These are phyloP conservation scores for Coemansia sp. DNA, from an alignment of 192 early-diverging fungal species.

Conservation along the genomic window DNA sequence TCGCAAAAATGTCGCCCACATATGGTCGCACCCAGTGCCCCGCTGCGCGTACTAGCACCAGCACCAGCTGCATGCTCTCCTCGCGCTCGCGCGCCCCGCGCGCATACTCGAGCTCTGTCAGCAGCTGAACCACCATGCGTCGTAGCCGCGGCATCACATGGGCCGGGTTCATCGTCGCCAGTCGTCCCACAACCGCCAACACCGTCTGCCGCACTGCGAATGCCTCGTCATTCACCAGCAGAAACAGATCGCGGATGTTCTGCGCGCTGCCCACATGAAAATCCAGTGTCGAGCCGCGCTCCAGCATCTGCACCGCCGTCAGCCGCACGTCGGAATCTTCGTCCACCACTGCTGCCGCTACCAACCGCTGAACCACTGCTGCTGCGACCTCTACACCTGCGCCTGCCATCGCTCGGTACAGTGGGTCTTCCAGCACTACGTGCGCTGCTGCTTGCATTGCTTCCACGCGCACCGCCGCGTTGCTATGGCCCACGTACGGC, in stretches of 20 bases:
- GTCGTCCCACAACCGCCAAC: slow-evolving; percentile 82
- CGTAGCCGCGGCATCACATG: slow-evolving; percentile 93
- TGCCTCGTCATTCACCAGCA: slow-evolving; percentile 91
- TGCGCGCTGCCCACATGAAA: slow-evolving; percentile 89
- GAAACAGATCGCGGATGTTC: slow-evolving; percentile 84
- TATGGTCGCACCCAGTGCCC: slow-evolving; percentile 91
- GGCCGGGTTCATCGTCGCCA: slow-evolving; percentile 90
- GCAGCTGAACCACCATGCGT: slow-evolving; percentile 84
- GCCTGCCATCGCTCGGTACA: slow-evolving; percentile 77
- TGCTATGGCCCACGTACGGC: slow-evolving; percentile 80
- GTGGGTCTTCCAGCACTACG: slow-evolving; percentile 78
- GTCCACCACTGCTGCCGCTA: slow-evolving; percentile 88
- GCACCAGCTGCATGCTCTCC: slow-evolving; percentile 63
- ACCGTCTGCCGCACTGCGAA: slow-evolving; percentile 86
- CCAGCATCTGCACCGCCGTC: slow-evolving; percentile 43
- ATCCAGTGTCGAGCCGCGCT: slow-evolving; percentile 73
- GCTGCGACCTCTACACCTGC: slow-evolving; percentile 78
- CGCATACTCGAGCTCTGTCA: slow-evolving; percentile 92
- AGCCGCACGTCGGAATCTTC: slow-evolving; percentile 40
- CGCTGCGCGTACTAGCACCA: slow-evolving; percentile 75
- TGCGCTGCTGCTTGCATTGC: slow-evolving; percentile 78
- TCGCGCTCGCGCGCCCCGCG: slow-evolving; percentile 54
- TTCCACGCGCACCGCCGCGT: slow-evolving; percentile 73
- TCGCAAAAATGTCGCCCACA: slow-evolving; percentile 83
- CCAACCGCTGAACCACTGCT: slow-evolving; percentile 82